These are phyloP conservation scores for Colletotrichum incanum DNA, from an alignment of 2,329 filamentous ascomycete genomes.

Conservation along the genomic window DNA sequence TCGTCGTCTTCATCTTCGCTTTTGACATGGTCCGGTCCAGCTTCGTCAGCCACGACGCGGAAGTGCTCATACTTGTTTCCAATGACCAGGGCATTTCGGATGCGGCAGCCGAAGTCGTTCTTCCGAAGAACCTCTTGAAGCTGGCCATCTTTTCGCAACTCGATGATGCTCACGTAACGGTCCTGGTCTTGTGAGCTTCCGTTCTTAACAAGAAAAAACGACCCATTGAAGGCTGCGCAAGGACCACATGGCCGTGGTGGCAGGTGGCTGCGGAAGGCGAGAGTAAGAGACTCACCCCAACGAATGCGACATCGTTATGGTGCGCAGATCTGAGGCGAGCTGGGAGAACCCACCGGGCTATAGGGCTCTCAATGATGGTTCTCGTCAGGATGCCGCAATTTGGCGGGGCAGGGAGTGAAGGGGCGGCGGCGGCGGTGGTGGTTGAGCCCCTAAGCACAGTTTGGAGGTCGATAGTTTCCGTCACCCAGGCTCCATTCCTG, in stretches of 20 bases:
- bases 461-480: constrained; percentile 64
- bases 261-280: constrained; percentile 10
- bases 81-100: constrained; percentile 84
- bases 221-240: constrained; percentile 10
- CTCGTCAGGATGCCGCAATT: constrained; percentile 82
- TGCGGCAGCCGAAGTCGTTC: constrained; percentile 83
- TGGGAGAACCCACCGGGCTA: constrained; percentile 83
- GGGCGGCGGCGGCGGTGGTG: constrained; percentile 48
- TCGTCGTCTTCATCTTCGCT: constrained; percentile 57
- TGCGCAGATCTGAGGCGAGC: constrained; percentile 80
- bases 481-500: constrained; percentile 71
- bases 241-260: constrained; percentile 7
- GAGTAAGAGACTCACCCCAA: constrained; percentile 74
- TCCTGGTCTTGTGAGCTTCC: constrained; percentile 66
- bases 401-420: constrained; percentile 59
- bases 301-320: constrained; percentile 87
- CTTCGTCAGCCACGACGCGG: constrained; percentile 50
- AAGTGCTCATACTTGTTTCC: constrained; percentile 65
- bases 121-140: constrained; percentile 85
- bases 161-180: constrained; percentile 84
- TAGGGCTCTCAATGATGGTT: constrained; percentile 83
- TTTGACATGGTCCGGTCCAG: constrained; percentile 51
- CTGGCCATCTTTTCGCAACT: constrained; percentile 78
- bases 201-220: background rate
- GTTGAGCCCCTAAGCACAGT: constrained; percentile 58